These are phyloP conservation scores for Diaporthe vaccinii DNA, from an alignment of 2,329 filamentous ascomycete genomes.

Conservation along the genomic window DNA sequence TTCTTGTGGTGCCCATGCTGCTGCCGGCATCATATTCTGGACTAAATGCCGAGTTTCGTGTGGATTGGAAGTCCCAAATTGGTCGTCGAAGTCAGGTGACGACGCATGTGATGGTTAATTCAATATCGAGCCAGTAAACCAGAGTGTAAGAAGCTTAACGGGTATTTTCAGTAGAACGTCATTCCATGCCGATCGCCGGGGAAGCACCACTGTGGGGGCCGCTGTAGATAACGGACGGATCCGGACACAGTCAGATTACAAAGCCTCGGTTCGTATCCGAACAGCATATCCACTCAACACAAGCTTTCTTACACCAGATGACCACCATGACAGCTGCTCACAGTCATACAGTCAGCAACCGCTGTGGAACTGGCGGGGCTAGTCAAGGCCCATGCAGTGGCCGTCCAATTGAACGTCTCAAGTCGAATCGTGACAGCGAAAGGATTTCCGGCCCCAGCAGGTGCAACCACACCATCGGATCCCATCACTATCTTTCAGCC, in stretches of 20 bases:
- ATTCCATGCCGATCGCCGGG: background rate
- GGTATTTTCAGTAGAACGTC: background rate
- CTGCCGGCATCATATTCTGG: background rate
- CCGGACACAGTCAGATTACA: background rate
- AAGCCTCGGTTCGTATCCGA: background rate
- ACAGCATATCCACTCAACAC: no score
- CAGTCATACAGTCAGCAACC: background rate
- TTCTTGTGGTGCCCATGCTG: conserved; percentile 25
- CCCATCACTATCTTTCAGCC: background rate
- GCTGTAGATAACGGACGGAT: background rate
- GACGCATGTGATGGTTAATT: background rate
- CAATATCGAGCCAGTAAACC: background rate
- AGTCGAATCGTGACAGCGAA: background rate
- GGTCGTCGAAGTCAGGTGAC: background rate
- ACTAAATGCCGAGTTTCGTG: background rate
- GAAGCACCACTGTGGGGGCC: background rate
- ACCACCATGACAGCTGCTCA: background rate
- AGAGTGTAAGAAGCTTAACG: background rate
- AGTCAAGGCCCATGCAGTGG: background rate
- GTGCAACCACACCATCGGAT: background rate
- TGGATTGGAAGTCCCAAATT: no score
- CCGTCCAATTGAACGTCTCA: background rate
- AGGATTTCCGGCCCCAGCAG: background rate
- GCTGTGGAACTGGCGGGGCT: background rate
- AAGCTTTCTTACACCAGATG: background rate